Conservation (phyloP, 441 rosid genomes). For the Flueggea neowawraea region DNA sequence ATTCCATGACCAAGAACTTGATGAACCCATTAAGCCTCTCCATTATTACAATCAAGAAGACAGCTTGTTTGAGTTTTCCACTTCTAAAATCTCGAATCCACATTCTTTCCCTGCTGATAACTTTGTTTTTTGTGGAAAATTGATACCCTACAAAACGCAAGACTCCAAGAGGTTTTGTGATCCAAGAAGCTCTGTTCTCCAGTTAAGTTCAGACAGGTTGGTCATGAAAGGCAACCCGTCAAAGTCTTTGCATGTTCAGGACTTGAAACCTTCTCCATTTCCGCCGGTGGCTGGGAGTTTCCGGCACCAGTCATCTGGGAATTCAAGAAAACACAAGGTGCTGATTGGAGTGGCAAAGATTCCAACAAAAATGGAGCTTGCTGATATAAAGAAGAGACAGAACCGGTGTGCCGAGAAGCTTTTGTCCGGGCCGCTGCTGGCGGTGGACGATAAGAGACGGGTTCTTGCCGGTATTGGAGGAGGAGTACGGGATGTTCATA, state of each 20-base stretch:
- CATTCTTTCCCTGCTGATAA: background rate
- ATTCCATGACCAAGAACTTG: background rate
- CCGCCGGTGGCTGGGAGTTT: background rate
- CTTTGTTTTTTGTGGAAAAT: slow-evolving; percentile 28
- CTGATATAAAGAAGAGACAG: slow-evolving; percentile 18
- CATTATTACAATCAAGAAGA: background rate
- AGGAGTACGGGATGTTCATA: background rate
- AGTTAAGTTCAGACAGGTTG: background rate
- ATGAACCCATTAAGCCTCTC: background rate
- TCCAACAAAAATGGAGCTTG: slow-evolving; percentile 16
- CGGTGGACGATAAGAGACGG: background rate
- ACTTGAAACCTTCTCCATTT: background rate
- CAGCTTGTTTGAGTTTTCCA: slow-evolving; percentile 26
- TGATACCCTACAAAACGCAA: slow-evolving; percentile 5
- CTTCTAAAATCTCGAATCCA: background rate
- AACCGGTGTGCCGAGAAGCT: background rate
- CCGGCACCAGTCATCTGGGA: background rate
- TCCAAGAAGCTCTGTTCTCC: background rate
- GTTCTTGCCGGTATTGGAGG: background rate
- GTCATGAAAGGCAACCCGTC: background rate
- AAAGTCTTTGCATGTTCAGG: background rate
- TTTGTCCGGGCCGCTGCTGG: slow-evolving; percentile 6
- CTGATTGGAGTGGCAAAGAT: slow-evolving; percentile 12
- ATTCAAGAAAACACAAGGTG: slow-evolving; percentile 2
- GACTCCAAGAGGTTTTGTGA: background rate